Evolutionary conservation across 768 basidiomycete species (phyloP).

Genomic region (Lactifluus hygrophoroides): DNA sequence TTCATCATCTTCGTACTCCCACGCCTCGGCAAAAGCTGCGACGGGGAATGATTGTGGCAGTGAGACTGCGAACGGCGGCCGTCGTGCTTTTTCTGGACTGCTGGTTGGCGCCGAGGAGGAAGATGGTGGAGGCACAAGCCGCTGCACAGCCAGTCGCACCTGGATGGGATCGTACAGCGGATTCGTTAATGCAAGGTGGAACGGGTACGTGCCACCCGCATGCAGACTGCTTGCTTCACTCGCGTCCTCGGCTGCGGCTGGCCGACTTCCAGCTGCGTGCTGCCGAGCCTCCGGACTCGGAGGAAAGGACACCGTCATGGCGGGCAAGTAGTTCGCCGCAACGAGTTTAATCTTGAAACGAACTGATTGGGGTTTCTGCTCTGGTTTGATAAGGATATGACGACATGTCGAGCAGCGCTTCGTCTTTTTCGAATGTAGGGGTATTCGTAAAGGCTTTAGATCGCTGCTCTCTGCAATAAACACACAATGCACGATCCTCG

Average conservation of each 20-base stretch:
- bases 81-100: slow-evolving; percentile 45
- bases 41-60: slow-evolving; percentile 79
- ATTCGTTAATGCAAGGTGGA: slow-evolving; percentile 87
- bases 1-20: slow-evolving; percentile 97
- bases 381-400: slow-evolving; percentile 97
- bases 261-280: slow-evolving; percentile 30
- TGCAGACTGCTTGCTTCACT: slow-evolving; percentile 36
- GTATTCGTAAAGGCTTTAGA: slow-evolving; percentile 81
- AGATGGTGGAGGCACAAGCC: slow-evolving; percentile 33
- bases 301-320: slow-evolving; percentile 66
- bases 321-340: slow-evolving; percentile 88
- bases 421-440: slow-evolving; percentile 86
- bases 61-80: slow-evolving; percentile 71
- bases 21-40: slow-evolving; percentile 89
- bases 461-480: slow-evolving; percentile 41
- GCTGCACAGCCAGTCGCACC: slow-evolving; percentile 76
- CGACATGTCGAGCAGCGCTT: slow-evolving; percentile 93
- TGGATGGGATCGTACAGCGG: slow-evolving; percentile 94
- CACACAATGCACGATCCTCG: neutral
- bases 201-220: slow-evolving; percentile 76
- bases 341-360: slow-evolving; percentile 97
- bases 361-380: slow-evolving; percentile 91
- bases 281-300: slow-evolving; percentile 34
- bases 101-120: slow-evolving; percentile 29
- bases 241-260: slow-evolving; percentile 34